These are phyloP conservation scores for Spathaspora passalidarum DNA, from an alignment of 805 yeast genomes.

Conservation along the genomic window DNA sequence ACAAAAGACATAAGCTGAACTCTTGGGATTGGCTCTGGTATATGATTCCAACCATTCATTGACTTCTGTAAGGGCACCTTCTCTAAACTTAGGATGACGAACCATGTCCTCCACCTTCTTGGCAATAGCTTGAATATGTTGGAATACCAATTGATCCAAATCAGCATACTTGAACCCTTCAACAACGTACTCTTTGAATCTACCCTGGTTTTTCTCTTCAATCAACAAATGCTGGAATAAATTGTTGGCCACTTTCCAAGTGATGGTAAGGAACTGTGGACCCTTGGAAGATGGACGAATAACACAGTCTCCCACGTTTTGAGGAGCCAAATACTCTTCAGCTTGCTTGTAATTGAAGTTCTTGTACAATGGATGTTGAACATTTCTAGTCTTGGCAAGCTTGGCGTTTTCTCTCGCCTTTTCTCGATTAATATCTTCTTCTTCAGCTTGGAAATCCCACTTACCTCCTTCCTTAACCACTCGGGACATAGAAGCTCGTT, in stretches of 20 bases:
- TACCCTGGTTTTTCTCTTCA: constrained; percentile 66
- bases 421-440: constrained; percentile 58
- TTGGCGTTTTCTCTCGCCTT: constrained; percentile 60
- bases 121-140: constrained; percentile 81
- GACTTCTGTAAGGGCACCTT: constrained; percentile 76
- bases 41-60: constrained; percentile 84
- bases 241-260: constrained; percentile 94
- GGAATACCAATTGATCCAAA: constrained; percentile 88
- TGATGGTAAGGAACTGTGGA: constrained; percentile 79
- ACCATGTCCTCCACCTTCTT: constrained; percentile 81
- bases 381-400: constrained; percentile 67
- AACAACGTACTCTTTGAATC: constrained; percentile 58
- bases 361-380: constrained; percentile 89
- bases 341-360: constrained; percentile 85
- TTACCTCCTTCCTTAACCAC: constrained; percentile 54
- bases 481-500: constrained; percentile 47
- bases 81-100: constrained; percentile 82
- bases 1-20: constrained; percentile 88
- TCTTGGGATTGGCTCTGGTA: constrained; percentile 85
- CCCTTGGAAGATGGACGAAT: constrained; percentile 95
- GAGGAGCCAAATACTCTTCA: constrained; percentile 86
- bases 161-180: constrained; percentile 75
- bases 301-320: constrained; percentile 86
- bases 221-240: constrained; percentile 90
- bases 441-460: constrained; percentile 82